Evolutionary conservation across 768 basidiomycete genomes (phyloP).

Genomic region (Rhizopogon vinicolor): DNA sequence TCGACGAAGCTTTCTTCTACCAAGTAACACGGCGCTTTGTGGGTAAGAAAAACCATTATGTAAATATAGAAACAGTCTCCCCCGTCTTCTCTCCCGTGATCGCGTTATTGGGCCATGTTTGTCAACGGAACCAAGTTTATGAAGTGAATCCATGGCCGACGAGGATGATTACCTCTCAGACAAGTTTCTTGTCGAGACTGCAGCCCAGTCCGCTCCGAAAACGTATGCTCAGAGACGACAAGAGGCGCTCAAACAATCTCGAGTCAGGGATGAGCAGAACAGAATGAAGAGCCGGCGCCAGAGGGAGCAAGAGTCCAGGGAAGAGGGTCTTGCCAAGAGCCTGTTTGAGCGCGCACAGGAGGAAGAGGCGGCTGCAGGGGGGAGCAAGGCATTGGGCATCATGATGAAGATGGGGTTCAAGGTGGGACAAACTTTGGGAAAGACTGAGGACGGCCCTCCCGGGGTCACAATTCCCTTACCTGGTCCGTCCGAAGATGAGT

Average conservation of each 20-base stretch:
- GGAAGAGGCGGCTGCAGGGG: constrained; percentile 36
- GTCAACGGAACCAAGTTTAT: constrained; percentile 3
- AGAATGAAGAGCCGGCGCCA: constrained; percentile 56
- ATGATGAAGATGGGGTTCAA: constrained; percentile 96
- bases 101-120: constrained; percentile 16
- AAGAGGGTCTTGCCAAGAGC: constrained; percentile 75
- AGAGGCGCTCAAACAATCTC: constrained; percentile 53
- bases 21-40: no score
- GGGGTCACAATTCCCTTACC: constrained; percentile 2
- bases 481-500: not conserved
- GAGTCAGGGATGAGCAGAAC: constrained; percentile 65
- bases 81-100: not conserved
- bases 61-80: not conserved
- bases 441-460: constrained; percentile 17
- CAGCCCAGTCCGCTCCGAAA: constrained; percentile 37
- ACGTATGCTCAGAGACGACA: constrained; percentile 73
- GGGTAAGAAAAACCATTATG: not conserved
- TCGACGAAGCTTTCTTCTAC: no score
- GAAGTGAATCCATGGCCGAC: constrained; percentile 47
- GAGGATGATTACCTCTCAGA: constrained; percentile 90
- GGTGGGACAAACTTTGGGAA: constrained; percentile 75
- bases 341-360: constrained; percentile 76
- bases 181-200: constrained; percentile 60
- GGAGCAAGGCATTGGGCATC: constrained; percentile 79
- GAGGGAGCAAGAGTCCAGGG: constrained; percentile 68